Base-by-base conservation (phyloP, 2,329 filamentous ascomycete genomes). In the Talaromyces albobiverticillius region DNA sequence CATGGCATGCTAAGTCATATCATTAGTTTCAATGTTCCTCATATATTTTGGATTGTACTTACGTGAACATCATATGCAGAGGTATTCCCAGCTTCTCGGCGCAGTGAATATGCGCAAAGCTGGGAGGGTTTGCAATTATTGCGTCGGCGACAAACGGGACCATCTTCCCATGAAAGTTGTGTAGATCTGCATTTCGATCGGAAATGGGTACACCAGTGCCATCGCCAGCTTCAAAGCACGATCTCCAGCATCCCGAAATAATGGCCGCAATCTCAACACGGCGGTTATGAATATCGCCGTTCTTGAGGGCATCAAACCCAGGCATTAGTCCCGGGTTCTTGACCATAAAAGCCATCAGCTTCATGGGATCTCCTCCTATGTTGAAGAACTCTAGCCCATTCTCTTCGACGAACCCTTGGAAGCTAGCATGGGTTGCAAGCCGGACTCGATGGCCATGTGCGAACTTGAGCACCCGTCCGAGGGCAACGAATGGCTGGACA, bases 301-400 rank as follows among this genome's bases (percentile, higher is more conserved):
- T 88, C 56, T 84, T 85, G 46, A 95, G 71, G 1, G 88, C 85
- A 46, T 92, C 86, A 55, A 93, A 83, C 0, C 87, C 87, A 1
- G 90, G 90, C 86, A 95, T 90, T 29, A 95, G 76, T 0, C 90
- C 89, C 0, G 90, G 89, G 61, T 94, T 88, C 70, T 92, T 92
- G 43, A 94, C 90, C 90, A 95, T 95, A 64, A 93, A 95, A 3
- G 90, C 89, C 88, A 90, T 91, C 41, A 90, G 76, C 63, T 88
- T 82, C 1, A 84, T 81, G 1, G 88, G 88, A 65, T 91, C 86
- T 2, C 87, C 88, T n/a, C 87, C 87, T 49, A 90, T 88, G 57
- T 74, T 82, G 69, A 88, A 90, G 69, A 90, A 92, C 62, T 91
- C 88, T 13, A 92, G 78, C 0, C 80, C 86, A 65, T 85, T 84